Conservation (phyloP, 768 basidiomycete species). For the Sporobolomyces roseus region DNA sequence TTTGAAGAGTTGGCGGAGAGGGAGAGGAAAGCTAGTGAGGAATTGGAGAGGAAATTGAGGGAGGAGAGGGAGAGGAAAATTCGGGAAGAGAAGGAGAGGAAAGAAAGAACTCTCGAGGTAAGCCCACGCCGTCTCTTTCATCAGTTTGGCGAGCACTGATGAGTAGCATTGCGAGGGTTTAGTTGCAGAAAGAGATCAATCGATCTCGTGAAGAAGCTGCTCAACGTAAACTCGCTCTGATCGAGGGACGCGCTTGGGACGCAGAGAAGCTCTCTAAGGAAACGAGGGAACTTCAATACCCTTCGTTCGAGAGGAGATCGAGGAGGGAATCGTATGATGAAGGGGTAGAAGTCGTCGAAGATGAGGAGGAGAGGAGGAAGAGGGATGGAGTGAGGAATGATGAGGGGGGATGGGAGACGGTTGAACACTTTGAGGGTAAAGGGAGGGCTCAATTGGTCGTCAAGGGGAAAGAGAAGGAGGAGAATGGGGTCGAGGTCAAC, state of each 20-base stretch:
- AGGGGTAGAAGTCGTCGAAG: neutral
- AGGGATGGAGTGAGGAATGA: conserved; percentile 17
- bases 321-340: neutral
- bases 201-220: conserved; percentile 24
- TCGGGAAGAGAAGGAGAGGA: conserved; percentile 2
- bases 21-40: neutral
- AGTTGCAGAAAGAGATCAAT: conserved; percentile 28
- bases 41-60: neutral
- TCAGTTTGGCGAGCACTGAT: neutral
- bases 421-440: conserved; percentile 23
- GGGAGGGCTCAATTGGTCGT: conserved; percentile 18
- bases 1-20: neutral
- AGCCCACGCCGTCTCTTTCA: neutral
- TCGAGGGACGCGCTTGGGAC: conserved; percentile 28
- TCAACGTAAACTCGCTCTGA: conserved; percentile 19
- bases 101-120: conserved; percentile 11
- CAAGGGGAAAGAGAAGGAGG: neutral
- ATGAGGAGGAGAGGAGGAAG: neutral
- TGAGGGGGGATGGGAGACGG: conserved; percentile 32
- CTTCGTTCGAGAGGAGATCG: conserved; percentile 10
- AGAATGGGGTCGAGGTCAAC: neutral
- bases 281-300: conserved; percentile 10
- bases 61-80: conserved; percentile 10
- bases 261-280: conserved; percentile 13
- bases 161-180: neutral